Evolutionary conservation across 192 early-diverging fungal genomes (phyloP), one percentile per base, ranked within the genome.

Genomic region (Coemansia reversa): DNA sequence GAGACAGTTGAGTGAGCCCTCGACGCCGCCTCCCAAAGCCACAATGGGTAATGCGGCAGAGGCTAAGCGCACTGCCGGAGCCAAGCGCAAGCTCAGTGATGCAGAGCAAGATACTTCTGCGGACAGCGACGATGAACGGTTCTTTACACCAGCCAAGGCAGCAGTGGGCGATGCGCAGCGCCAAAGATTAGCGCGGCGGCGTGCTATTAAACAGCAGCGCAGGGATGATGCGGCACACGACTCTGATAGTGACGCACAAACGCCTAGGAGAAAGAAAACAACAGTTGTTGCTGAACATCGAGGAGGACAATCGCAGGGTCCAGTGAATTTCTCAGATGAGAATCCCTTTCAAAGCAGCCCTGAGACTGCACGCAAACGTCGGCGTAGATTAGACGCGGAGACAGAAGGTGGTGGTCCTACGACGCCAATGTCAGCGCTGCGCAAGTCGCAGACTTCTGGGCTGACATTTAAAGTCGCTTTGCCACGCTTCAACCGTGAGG

Each of bases 261-360:
- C 35, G 35, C 35, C 35, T 2, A 39, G 35, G 39, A 53, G 27
- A 30, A 53, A 24, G 8, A 22, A 27, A 7, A 25, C 6, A 33
- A 39, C 32, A 20, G 55, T 7, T 12, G 55, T 39, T 1, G 39
- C 22, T 4, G 51, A 18, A 1, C 18, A 22, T 3, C 23, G 47
- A 9, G n/a, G n/a, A 27, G 55, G 18, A 45, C 24, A 51, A 45
- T 27, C 22, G 58, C 47, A 23, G 53, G 6, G 32, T n/a, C 23
- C 52, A 4, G 72, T 33, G 12, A 73, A 70, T 33, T 81, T 81
- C 27, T 81, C 79, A 0, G 70, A 76, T 62, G 73, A 81, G 16
- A 81, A 81, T 22, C 79, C 79, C 60, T 81, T 81, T 60, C 79
- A 81, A 58, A 72, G 78, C 68, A 75, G 73, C 52, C 78, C 72